Evolutionary conservation across 805 yeast species (phyloP).

Genomic region (Candida golubevii): DNA sequence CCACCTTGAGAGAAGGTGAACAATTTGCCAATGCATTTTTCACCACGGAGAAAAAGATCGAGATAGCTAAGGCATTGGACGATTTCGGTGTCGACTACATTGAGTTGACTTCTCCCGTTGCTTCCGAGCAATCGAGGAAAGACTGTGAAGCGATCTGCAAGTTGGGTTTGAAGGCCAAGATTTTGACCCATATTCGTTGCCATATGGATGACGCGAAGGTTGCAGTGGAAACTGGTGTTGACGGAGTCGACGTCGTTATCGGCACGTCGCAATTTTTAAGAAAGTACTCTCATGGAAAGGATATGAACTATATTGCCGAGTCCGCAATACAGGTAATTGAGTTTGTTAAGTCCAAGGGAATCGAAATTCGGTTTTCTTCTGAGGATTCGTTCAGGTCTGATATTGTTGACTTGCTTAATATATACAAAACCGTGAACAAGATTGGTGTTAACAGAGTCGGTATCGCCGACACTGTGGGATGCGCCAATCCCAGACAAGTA

Average conservation of each 20-base stretch:
- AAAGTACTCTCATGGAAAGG: constrained; percentile 57
- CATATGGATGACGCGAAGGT: constrained; percentile 59
- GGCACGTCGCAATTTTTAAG: constrained; percentile 57
- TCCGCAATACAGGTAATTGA: constrained; percentile 56
- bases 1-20: constrained; percentile 61
- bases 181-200: constrained; percentile 57
- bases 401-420: constrained; percentile 54
- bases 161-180: constrained; percentile 54
- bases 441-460: constrained; percentile 61
- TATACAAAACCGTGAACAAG: constrained; percentile 57
- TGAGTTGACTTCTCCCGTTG: constrained; percentile 57
- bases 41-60: constrained; percentile 51
- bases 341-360: constrained; percentile 56
- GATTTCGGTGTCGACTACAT: constrained; percentile 61
- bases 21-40: constrained; percentile 62
- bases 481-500: constrained; percentile 62
- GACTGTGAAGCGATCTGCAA: constrained; percentile 60
- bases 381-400: constrained; percentile 61
- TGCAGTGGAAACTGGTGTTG: constrained; percentile 60
- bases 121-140: constrained; percentile 52
- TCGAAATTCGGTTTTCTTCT: constrained; percentile 54
- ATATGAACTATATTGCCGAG: constrained; percentile 55
- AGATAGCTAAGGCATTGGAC: constrained; percentile 57
- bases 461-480: constrained; percentile 61
- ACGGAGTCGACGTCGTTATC: constrained; percentile 58